Evolutionary conservation across 169 alveolate genomes (phyloP).

Genomic region (Theileria annulata): DNA sequence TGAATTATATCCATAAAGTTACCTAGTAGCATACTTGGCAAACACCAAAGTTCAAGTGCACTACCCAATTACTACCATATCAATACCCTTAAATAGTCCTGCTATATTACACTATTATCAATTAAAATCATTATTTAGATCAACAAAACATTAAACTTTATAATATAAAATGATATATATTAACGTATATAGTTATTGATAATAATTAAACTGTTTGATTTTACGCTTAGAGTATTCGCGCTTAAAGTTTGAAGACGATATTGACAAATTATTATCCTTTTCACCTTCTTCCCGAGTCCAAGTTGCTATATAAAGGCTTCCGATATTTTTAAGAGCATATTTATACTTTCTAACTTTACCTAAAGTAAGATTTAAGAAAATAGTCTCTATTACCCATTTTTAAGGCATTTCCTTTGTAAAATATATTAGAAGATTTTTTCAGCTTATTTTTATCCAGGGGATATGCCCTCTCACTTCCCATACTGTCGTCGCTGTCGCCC

Average conservation of each 20-base stretch:
- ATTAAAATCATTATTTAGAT: too few species aligned
- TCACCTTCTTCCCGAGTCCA: constrained; percentile 19
- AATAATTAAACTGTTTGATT: background rate
- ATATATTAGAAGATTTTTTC: background rate
- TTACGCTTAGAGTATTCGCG: constrained; percentile 10
- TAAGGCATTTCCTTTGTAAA: background rate
- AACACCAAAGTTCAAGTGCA: too few species aligned
- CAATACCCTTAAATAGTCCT: too few species aligned
- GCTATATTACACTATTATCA: too few species aligned
- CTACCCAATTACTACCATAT: too few species aligned
- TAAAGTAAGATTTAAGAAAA: background rate
- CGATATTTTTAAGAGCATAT: constrained; percentile 7
- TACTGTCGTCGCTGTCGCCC: constrained; percentile 6
- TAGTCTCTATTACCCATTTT: background rate
- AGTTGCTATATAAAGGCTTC: constrained; percentile 13
- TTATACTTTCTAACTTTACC: constrained; percentile 9
- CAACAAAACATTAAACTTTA: too few species aligned
- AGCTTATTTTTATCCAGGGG: background rate
- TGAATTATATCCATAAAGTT: too few species aligned
- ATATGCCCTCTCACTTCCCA: background rate
- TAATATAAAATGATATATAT: too few species aligned
- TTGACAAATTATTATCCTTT: constrained; percentile 1
- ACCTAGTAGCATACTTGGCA: too few species aligned
- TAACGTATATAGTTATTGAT: too few species aligned
- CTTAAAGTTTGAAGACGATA: constrained; percentile 10